Base-by-base conservation (phyloP, 352 stramenopile genomes). In the Plasmopara muralis region DNA sequence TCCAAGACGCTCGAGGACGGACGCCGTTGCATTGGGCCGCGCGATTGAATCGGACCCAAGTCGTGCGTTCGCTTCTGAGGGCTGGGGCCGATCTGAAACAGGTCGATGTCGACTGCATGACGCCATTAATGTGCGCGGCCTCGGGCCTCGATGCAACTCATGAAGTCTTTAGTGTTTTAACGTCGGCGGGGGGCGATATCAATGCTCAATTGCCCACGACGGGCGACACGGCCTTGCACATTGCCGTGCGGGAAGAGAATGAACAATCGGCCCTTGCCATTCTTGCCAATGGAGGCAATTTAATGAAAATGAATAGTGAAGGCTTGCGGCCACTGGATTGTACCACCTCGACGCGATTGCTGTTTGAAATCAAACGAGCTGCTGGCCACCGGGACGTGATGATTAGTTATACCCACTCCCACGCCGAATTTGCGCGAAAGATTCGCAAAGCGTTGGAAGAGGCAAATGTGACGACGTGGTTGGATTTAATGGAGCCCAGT, bases 391-490 rank as follows among this genome's bases (percentile, higher is more conserved):
- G 83, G 0, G 83, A 93, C 31, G 83, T 90, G 9, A 91, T 93
- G 83, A 91, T 93, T 57, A 93, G 83, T 63, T 91, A 93, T 62
- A 93, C 83, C 28, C 83, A 93, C 53, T 85, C 83, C 30, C 83
- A 93, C 53, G 62, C 65, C 6, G 78, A 89, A 62, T 90, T 93
- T 64, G 81, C 80, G 10, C 85, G 77, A 43, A 91, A 91, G 47
- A 55, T 91, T 30, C 80, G 83, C 39, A 70, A 76, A 43, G 71
- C 66, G 10, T 53, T 93, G 0, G 83, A 91, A 61, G 63, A 81
- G 15, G 70, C 77, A 0, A 87, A 89, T 37, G 69, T 93, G 12
- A 93, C 83, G n/a, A 90, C 80, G 16, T 93, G 83, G 83, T 56
- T 93, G 18, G 83, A 93, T 46, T 64, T 90, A 37, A 92, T 93